These are phyloP conservation scores for Viola pubescens DNA, from an alignment of 441 rosid species.

Conservation along the genomic window DNA sequence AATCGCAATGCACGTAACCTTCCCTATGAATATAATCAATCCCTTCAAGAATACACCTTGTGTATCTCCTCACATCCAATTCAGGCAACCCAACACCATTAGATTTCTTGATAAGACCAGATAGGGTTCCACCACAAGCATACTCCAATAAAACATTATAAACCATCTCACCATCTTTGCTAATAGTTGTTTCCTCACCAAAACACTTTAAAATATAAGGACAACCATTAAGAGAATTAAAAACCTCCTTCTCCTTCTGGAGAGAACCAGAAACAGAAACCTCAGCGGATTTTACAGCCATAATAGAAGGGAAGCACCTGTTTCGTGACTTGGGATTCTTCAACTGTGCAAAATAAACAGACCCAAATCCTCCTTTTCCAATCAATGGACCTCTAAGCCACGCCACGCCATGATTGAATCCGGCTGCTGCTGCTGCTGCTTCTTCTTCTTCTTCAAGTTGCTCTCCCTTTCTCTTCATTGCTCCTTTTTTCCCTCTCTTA, in stretches of 20 bases:
- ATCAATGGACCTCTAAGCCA: constrained; percentile 21
- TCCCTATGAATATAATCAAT: constrained; percentile 21
- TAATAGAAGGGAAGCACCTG: constrained; percentile 12
- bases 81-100: constrained; percentile 19
- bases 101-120: constrained; percentile 13
- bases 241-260: constrained; percentile 25
- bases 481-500: background rate
- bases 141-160: constrained; percentile 30
- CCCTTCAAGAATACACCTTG: constrained; percentile 26
- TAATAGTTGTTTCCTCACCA: constrained; percentile 19
- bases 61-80: constrained; percentile 13
- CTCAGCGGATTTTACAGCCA: constrained; percentile 31
- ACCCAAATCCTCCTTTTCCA: constrained; percentile 23
- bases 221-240: constrained; percentile 9
- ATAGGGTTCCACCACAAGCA: constrained; percentile 30
- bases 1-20: constrained; percentile 32
- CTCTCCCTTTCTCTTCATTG: constrained; percentile 3
- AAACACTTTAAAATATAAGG: constrained; percentile 22
- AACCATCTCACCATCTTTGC: constrained; percentile 13
- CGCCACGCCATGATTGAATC: constrained; percentile 1
- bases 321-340: constrained; percentile 7
- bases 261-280: constrained; percentile 23
- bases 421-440: background rate
- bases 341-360: constrained; percentile 14
- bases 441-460: background rate